A percentile compares a stretch with the other conserved stretches of the same genome.
These are phyloP conservation scores for Vigna hirtella DNA, from an alignment of 306 rosid genomes.

Conservation along the genomic window DNA sequence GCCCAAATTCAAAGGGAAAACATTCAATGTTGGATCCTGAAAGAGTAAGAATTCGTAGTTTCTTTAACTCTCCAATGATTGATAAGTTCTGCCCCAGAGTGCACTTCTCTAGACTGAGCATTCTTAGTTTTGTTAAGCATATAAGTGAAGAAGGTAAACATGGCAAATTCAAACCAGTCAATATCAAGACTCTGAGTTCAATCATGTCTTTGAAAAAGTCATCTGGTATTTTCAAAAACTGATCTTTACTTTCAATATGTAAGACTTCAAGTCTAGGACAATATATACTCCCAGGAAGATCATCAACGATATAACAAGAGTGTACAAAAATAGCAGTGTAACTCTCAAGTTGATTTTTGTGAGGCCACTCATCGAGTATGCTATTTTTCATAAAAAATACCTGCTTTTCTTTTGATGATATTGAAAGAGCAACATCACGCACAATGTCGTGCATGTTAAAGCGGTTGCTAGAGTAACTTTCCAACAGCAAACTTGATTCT, in stretches of 20 bases:
- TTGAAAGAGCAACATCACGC: constrained; percentile 32
- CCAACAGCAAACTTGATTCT: constrained; percentile 9
- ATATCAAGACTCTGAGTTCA: constrained; percentile 17
- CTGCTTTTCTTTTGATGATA: constrained; percentile 24
- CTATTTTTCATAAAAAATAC: background rate
- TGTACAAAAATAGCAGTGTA: background rate
- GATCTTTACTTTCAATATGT: background rate
- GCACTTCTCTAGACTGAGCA: constrained; percentile 33
- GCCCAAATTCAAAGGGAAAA: constrained; percentile 3
- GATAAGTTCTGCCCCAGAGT: constrained; percentile 1
- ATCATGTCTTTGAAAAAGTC: constrained; percentile 20
- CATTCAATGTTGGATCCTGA: constrained; percentile 35
- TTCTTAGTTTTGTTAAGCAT: constrained; percentile 20
- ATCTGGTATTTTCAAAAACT: background rate
- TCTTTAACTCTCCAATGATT: constrained; percentile 29
- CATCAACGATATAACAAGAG: constrained; percentile 12
- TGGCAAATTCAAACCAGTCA: background rate
- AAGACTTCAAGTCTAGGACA: constrained; percentile 25
- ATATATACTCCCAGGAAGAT: background rate
- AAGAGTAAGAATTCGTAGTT: constrained; percentile 38
- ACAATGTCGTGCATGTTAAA: constrained; percentile 36
- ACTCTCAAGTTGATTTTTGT: constrained; percentile 27
- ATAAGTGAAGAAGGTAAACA: constrained; percentile 1
- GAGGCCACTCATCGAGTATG: constrained; percentile 35
- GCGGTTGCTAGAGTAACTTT: background rate